phyloP scores from a whole-genome alignment of 148 eudicot genomes.

The Dysphania ambrosioides region DNA sequence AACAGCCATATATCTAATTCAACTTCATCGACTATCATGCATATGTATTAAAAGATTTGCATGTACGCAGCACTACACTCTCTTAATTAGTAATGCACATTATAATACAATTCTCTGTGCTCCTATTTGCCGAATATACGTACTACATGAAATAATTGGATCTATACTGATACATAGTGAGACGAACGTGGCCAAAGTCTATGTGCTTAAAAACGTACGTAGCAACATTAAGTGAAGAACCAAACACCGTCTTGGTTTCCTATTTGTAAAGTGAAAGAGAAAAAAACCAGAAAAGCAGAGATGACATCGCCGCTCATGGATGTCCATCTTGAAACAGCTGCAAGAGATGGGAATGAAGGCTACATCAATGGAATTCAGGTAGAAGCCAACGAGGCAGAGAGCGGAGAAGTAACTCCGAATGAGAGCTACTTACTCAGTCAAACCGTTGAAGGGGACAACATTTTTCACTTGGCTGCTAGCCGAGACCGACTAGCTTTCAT shows the following conservation, averaged over 20 bases:
- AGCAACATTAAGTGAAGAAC: not conserved
- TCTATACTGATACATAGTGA: constrained; percentile 19
- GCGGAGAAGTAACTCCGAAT: constrained; percentile 1
- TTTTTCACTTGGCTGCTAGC: constrained; percentile 39
- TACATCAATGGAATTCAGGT: constrained; percentile 22
- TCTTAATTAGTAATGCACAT: not conserved
- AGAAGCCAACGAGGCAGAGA: constrained; percentile 7
- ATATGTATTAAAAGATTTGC: not conserved
- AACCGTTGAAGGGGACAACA: constrained; percentile 35
- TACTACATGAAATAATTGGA: constrained; percentile 6
- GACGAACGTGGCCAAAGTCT: constrained; percentile 31
- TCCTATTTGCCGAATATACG: not conserved
- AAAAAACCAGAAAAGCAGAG: not conserved
- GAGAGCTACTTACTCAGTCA: constrained; percentile 30
- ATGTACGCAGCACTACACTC: not conserved
- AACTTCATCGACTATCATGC: not conserved
- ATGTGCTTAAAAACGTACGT: not conserved
- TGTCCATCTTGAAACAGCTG: constrained; percentile 27
- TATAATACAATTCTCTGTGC: not conserved
- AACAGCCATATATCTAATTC: not conserved
- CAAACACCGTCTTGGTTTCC: not conserved
- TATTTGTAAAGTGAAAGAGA: not conserved
- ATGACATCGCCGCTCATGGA: constrained; percentile 28
- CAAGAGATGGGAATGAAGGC: constrained; percentile 29
- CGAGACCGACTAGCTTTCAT: constrained; percentile 26